Percentiles rank a stretch among this genome's conserved stretches.
Conservation (phyloP, 306 rosid species). For the Luffa aegyptiaca region DNA sequence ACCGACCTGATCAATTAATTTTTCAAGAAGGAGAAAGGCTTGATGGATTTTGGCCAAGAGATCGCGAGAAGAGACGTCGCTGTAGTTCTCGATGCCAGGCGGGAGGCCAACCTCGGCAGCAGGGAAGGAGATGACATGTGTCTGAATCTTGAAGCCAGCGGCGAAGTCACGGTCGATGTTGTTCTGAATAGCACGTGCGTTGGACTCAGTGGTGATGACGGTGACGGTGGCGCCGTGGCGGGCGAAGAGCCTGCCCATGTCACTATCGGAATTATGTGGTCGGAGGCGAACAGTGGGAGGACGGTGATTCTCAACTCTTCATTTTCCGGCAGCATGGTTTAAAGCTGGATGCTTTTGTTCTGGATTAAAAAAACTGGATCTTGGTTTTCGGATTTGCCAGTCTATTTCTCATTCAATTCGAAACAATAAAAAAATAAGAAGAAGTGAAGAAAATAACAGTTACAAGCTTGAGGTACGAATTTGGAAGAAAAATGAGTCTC, state of each 20-base stretch:
- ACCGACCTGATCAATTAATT: background rate
- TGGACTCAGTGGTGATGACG: conserved; percentile 26
- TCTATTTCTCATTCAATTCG: too few relatives aligned
- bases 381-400: too few relatives aligned
- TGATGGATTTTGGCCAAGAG: conserved; percentile 7
- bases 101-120: background rate
- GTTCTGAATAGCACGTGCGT: conserved; percentile 12
- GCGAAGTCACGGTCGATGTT: background rate
- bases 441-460: background rate
- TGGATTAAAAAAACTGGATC: too few relatives aligned
- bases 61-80: background rate
- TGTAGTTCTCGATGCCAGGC: too few relatives aligned
- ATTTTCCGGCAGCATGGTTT: too few relatives aligned
- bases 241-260: conserved; percentile 24
- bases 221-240: conserved; percentile 25
- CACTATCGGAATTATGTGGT: conserved; percentile 18
- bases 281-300: too few relatives aligned
- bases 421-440: background rate
- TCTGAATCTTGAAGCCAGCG: background rate
- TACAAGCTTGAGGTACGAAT: background rate
- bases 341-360: too few relatives aligned
- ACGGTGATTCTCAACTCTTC: too few relatives aligned
- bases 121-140: conserved; percentile 12
- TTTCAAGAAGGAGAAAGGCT: background rate
- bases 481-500: background rate